phyloP scores from a whole-genome alignment of 169 alveolate genomes.

The Babesia caballi region DNA sequence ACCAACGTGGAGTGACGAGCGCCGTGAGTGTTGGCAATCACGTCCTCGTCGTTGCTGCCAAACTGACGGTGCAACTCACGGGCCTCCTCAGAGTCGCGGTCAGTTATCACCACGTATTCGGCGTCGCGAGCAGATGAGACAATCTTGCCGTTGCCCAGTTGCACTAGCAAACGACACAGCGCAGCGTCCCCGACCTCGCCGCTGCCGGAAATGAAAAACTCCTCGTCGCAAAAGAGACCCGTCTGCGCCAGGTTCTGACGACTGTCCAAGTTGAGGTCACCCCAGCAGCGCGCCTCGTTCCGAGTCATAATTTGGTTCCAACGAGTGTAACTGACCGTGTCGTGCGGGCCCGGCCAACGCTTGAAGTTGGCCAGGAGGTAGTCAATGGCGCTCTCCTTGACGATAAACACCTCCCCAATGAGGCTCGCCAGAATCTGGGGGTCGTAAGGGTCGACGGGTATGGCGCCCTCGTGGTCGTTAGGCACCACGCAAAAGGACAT shows the following conservation, averaged over 20 bases:
- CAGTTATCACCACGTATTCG: conserved; percentile 71
- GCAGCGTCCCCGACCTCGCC: conserved; percentile 29
- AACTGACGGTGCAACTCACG: conserved; percentile 26
- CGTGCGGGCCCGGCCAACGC: conserved; percentile 77
- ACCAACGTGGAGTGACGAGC: conserved; percentile 68
- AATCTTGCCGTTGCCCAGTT: conserved; percentile 71
- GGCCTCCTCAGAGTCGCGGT: conserved; percentile 52
- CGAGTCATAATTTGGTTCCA: conserved; percentile 43
- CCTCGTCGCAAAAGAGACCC: conserved; percentile 72
- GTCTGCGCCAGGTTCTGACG: conserved; percentile 77
- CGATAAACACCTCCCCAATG: conserved; percentile 74
- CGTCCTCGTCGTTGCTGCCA: conserved; percentile 60
- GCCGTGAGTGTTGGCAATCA: conserved; percentile 60
- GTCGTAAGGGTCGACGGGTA: conserved; percentile 63
- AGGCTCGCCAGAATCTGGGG: conserved; percentile 64
- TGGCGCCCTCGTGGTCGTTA: conserved; percentile 56
- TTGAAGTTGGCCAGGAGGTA: conserved; percentile 66
- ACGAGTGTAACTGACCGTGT: conserved; percentile 57
- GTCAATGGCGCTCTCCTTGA: conserved; percentile 76
- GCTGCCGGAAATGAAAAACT: conserved; percentile 62
- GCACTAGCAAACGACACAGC: conserved; percentile 61
- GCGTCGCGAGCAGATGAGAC: conserved; percentile 70
- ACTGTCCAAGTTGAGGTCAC: conserved; percentile 65
- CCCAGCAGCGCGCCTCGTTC: conserved; percentile 68
- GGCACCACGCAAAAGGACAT: conserved; percentile 76